A percentile compares a stretch with the other conserved stretches of the same genome.
Evolutionary conservation across 192 early-diverging fungal genomes (phyloP).

Genomic region (Lunasporangiospora selenospora): DNA sequence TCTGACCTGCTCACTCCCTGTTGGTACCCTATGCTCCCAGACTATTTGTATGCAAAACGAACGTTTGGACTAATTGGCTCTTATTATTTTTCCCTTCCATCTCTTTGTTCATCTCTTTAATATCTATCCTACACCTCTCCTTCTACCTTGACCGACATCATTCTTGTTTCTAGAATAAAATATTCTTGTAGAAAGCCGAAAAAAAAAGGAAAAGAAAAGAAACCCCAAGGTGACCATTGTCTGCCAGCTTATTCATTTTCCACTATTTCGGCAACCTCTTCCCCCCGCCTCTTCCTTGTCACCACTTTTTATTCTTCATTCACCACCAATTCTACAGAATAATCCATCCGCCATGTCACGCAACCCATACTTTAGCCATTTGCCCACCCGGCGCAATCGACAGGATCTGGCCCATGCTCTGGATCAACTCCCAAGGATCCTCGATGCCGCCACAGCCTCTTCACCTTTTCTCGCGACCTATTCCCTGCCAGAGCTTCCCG

Average conservation of each 20-base stretch:
- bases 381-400: constrained; percentile 46
- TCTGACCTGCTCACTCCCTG: too few relatives aligned
- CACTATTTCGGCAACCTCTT: too few relatives aligned
- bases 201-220: too few relatives aligned
- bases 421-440: constrained; percentile 25
- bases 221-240: too few relatives aligned
- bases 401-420: constrained; percentile 44
- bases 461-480: constrained; percentile 23
- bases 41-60: too few relatives aligned
- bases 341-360: constrained; percentile 25
- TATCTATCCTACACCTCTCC: not conserved
- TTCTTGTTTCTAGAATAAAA: not conserved
- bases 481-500: constrained; percentile 4
- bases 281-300: not conserved
- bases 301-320: not conserved
- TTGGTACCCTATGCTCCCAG: too few relatives aligned
- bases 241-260: not conserved
- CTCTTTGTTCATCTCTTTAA: not conserved
- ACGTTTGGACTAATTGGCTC: too few relatives aligned
- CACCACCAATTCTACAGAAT: not conserved
- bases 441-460: constrained; percentile 24
- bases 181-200: too few relatives aligned
- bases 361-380: constrained; percentile 41
- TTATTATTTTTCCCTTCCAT: not conserved
- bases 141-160: not conserved